Base-by-base conservation (phyloP, 306 rosid species). In the Casuarina equisetifolia region DNA sequence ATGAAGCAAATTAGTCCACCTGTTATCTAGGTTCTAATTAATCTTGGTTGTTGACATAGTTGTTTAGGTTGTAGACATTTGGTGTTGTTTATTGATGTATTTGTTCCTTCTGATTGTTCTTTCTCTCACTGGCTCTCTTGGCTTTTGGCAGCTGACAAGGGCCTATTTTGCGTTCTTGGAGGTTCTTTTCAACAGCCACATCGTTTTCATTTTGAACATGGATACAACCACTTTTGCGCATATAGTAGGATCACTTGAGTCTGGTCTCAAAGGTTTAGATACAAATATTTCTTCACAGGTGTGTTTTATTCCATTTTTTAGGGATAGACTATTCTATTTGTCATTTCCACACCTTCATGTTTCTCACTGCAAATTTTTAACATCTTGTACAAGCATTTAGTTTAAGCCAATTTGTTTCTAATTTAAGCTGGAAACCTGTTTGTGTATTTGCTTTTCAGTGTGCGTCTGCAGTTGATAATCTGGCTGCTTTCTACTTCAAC, bases 231-330 rank as follows among this genome's bases (percentile, higher is more conserved):
- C 99, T 71, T 96, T 96, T 73, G 85, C 85, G 88, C 99, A 92
- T 82, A 75, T 96, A 52, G 97, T 91, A 82, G 91, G 97, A 64
- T 96, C 99, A 81, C 97, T 96, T 78, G 99, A 92, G 88, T 92
- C 99, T 61, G 99, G 99, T 70, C 97, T 96, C 40, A 96, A 96
- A 85, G 99, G 99, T 81, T 84, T 96, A 79, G 99, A 96, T 84
- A 82, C 97, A 11, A 89, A 81, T 81, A 92, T 96, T 81, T 91
- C 98, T 78, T 92, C 99, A 17, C 98, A 96, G 99, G 99, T 96
- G 55, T 61, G 72, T 58, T 66, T 81, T 83, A 74, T 76, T 59
- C 69, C 20, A 36, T 48, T 42, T 50, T 70, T 38, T 70, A 51
- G 50, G 43, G 10, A 19, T 9, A 9, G 15, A 16, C 57, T 62